Percentiles rank a stretch among this genome's conserved stretches.
Conservation (phyloP, 2,329 filamentous ascomycete species). For the Talaromyces funiculosus region DNA sequence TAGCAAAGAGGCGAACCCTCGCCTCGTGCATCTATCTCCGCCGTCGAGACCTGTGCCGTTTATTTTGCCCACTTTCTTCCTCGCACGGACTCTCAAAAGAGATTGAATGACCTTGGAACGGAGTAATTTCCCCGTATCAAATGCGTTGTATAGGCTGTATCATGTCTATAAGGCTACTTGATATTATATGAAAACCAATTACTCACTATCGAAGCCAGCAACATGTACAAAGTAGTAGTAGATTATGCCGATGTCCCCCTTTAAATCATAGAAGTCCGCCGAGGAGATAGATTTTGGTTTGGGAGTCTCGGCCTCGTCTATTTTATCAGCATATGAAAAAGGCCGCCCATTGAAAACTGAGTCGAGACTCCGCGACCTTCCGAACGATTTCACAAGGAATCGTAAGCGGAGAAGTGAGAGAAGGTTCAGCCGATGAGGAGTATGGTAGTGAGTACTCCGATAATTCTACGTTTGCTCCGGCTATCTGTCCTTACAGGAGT, state of each 20-base stretch:
- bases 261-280: background rate
- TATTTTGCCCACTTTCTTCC: background rate
- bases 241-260: background rate
- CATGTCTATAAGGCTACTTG: background rate
- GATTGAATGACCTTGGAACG: background rate
- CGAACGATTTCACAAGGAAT: background rate
- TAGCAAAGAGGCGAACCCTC: background rate
- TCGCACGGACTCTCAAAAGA: background rate
- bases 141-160: background rate
- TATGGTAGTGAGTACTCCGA: background rate
- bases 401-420: background rate
- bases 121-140: background rate
- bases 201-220: background rate
- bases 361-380: constrained; percentile 1
- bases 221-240: background rate
- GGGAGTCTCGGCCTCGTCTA: background rate
- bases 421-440: background rate
- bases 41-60: background rate
- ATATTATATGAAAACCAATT: background rate
- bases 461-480: background rate
- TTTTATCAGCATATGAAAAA: background rate
- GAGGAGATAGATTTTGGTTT: background rate
- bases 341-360: background rate
- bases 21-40: background rate
- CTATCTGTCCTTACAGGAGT: background rate